Evolutionary conservation across 176 grass and related monocot genomes (phyloP).

Genomic region (Juncus inflexus): DNA sequence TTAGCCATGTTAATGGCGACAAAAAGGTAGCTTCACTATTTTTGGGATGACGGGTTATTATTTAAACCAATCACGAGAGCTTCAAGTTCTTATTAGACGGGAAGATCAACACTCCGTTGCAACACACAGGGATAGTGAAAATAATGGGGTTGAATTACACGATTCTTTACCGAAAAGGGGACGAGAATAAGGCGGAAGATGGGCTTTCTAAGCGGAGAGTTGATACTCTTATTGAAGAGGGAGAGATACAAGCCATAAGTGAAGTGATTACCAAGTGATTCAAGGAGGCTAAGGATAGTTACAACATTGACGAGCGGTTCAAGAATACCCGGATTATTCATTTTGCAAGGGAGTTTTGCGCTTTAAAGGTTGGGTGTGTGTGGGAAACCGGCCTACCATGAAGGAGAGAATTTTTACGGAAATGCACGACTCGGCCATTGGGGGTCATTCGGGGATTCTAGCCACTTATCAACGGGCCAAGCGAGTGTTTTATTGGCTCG

Average conservation of each 20-base stretch:
- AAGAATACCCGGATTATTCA: too few relatives aligned
- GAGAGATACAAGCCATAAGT: background rate
- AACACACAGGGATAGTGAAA: background rate
- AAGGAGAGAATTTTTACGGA: background rate
- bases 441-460: background rate
- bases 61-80: background rate
- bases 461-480: background rate
- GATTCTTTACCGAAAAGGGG: background rate
- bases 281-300: background rate
- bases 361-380: background rate
- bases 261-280: background rate
- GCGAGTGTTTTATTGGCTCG: background rate
- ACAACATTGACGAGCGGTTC: background rate
- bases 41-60: background rate
- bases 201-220: background rate
- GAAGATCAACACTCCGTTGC: background rate
- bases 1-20: background rate
- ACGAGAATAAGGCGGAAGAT: slow-evolving; percentile 1
- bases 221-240: background rate
- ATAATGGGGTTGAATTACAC: background rate
- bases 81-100: slow-evolving; percentile 2
- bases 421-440: background rate
- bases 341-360: background rate
- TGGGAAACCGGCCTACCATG: background rate
- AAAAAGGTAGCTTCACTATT: background rate